Conservation (phyloP, 2,329 filamentous ascomycete species). For the Fusarium sp. region DNA sequence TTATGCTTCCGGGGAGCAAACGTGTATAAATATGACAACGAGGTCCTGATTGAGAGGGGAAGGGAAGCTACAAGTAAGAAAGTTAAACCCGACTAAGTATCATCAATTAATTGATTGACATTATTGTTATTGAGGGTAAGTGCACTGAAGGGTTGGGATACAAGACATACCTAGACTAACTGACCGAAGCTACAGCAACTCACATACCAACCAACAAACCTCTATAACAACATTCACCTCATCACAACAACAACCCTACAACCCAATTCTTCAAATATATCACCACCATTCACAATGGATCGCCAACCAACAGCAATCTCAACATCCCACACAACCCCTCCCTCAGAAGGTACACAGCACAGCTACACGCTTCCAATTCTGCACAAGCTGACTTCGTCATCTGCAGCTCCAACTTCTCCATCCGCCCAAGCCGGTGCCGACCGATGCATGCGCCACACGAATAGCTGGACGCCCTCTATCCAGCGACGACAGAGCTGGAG, state of each 20-base stretch:
- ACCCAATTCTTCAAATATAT: background rate
- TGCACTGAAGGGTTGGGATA: background rate
- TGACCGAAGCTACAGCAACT: slow-evolving; percentile 7
- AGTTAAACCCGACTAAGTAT: background rate
- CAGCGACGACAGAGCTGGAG: slow-evolving; percentile 62
- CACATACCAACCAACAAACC: slow-evolving; percentile 19
- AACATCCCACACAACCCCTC: slow-evolving; percentile 19
- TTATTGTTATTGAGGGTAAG: background rate
- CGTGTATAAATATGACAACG: slow-evolving; percentile 5
- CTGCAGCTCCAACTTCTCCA: slow-evolving; percentile 21
- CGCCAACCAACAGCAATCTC: slow-evolving; percentile 28
- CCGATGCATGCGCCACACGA: slow-evolving; percentile 48
- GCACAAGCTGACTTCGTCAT: slow-evolving; percentile 8
- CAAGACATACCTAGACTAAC: background rate
- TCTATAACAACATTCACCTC: background rate
- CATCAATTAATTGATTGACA: background rate
- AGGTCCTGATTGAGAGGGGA: background rate
- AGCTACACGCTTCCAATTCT: background rate
- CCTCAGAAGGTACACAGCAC: slow-evolving; percentile 15
- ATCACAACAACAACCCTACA: background rate
- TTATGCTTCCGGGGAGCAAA: background rate
- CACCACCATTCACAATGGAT: slow-evolving; percentile 11
- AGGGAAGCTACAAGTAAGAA: slow-evolving; percentile 1
- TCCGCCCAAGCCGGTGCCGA: slow-evolving; percentile 42
- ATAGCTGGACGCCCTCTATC: slow-evolving; percentile 56